phyloP scores from a whole-genome alignment of 2,329 filamentous ascomycete genomes.

The Fusarium verticillioides region DNA sequence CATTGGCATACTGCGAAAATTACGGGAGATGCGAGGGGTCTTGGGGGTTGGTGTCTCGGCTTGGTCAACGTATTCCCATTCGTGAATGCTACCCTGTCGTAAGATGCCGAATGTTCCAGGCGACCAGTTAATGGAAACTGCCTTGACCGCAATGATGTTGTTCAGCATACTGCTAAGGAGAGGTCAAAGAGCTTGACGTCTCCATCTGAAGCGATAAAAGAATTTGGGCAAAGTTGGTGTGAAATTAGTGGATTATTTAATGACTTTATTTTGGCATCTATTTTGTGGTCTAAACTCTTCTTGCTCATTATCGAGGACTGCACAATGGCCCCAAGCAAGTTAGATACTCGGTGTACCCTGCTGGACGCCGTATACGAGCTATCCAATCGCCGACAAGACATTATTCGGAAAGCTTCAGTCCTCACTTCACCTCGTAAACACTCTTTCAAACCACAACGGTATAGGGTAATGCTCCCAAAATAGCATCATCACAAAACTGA shows the following conservation, averaged over 20 bases:
- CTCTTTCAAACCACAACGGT: background rate
- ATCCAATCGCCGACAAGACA: background rate
- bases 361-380: background rate
- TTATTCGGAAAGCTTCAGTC: background rate
- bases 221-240: accelerated
- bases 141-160: background rate
- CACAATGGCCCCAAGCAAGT: background rate
- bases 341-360: background rate
- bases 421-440: background rate
- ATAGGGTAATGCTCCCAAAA: background rate
- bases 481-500: background rate
- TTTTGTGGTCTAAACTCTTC: background rate
- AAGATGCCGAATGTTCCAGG: too few species aligned
- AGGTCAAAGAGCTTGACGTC: background rate
- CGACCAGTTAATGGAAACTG: background rate
- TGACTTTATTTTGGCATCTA: background rate
- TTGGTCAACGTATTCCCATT: background rate
- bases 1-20: too few species aligned
- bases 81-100: background rate
- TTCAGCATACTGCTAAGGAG: background rate
- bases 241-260: too few species aligned
- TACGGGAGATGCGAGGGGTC: background rate
- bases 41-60: background rate
- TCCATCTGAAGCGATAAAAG: background rate
- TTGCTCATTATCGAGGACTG: background rate